These are phyloP conservation scores for Parathielavia appendiculata DNA, from an alignment of 495 filamentous ascomycete genomes.

Conservation along the genomic window DNA sequence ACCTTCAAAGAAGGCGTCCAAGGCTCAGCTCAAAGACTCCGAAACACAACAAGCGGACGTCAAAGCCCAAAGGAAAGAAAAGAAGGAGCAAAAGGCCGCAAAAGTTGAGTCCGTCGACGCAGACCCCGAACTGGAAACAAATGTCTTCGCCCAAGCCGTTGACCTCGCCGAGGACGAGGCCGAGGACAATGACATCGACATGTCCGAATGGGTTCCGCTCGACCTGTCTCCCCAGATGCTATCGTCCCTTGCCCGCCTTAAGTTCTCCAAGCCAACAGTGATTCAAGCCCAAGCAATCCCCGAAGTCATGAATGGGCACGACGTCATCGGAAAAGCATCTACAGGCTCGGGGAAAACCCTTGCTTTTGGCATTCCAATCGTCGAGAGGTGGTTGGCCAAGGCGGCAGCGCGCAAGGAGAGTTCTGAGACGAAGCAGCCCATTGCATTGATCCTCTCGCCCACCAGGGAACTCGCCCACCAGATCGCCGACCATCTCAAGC, in stretches of 20 bases:
- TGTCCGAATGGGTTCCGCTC: constrained; percentile 72
- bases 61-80: constrained; percentile 24
- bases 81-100: constrained; percentile 29
- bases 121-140: constrained; percentile 39
- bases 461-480: constrained; percentile 94
- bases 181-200: constrained; percentile 46
- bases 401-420: constrained; percentile 35
- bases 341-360: constrained; percentile 84
- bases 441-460: constrained; percentile 87
- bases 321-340: constrained; percentile 75
- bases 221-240: constrained; percentile 64
- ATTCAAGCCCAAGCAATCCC: constrained; percentile 78
- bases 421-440: constrained; percentile 46
- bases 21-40: constrained; percentile 13
- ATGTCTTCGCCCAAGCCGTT: constrained; percentile 38
- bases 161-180: constrained; percentile 36
- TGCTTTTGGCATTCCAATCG: constrained; percentile 73
- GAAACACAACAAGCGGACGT: constrained; percentile 12
- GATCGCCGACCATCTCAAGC: constrained; percentile 70
- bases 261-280: constrained; percentile 70
- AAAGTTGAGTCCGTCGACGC: constrained; percentile 33
- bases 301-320: constrained; percentile 64
- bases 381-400: constrained; percentile 57
- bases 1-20: constrained; percentile 10
- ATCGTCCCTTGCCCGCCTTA: constrained; percentile 67